A percentile compares a stretch with the other conserved stretches of the same genome.
Evolutionary conservation across 1,139 yeast genomes (phyloP).

Genomic region (Saccharomyces hybrid): DNA sequence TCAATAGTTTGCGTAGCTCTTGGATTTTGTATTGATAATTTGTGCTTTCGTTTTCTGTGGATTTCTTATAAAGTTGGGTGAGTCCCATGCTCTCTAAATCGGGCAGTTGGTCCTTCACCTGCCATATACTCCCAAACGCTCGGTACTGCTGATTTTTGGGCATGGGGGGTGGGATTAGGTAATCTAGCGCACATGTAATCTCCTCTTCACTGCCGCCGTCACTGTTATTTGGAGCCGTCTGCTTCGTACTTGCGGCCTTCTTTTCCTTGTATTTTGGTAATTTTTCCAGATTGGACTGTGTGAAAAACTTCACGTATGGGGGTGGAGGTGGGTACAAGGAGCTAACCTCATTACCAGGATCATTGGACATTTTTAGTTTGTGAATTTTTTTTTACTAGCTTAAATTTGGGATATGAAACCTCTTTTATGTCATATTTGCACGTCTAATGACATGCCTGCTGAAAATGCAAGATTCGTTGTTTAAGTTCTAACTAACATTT

Average conservation of each 20-base stretch:
- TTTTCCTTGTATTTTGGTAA: slow-evolving; percentile 29
- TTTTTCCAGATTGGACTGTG: slow-evolving; percentile 47
- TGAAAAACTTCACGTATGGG: slow-evolving; percentile 60
- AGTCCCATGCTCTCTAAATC: slow-evolving; percentile 62
- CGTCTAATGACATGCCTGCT: background rate
- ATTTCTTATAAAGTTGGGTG: slow-evolving; percentile 47
- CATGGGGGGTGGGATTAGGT: slow-evolving; percentile 57
- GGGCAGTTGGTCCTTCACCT: slow-evolving; percentile 57
- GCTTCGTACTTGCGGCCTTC: background rate
- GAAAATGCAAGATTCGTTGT: background rate
- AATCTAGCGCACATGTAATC: slow-evolving; percentile 35
- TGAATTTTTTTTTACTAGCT: background rate
- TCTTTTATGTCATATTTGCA: background rate
- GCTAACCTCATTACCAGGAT: slow-evolving; percentile 34
- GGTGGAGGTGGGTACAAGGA: slow-evolving; percentile 88
- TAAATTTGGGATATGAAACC: background rate
- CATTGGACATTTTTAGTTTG: slow-evolving; percentile 7
- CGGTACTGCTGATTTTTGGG: slow-evolving; percentile 58
- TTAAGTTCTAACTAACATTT: background rate
- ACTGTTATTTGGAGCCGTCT: background rate
- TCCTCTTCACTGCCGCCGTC: slow-evolving; percentile 11
- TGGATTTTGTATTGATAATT: slow-evolving; percentile 48
- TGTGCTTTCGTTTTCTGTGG: slow-evolving; percentile 14
- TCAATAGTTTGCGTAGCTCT: slow-evolving; percentile 62
- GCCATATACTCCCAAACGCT: slow-evolving; percentile 81